Base-by-base conservation (phyloP, 164 flowering plant species). In the Dillenia suffruticosa region DNA sequence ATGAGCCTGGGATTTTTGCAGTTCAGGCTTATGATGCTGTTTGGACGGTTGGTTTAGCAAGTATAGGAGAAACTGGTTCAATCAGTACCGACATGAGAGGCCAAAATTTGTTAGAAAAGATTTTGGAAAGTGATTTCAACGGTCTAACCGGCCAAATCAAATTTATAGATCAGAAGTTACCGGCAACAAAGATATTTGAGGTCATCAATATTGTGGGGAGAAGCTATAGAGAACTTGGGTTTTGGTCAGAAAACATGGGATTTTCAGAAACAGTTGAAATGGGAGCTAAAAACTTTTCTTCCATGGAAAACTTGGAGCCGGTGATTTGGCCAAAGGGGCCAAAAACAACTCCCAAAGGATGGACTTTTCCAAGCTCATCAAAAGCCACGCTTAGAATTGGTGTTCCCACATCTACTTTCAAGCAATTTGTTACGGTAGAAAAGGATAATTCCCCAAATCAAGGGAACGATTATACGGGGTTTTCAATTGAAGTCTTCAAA, bases 91-190 rank as follows among this genome's bases (percentile, higher is more conserved):
- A 15, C 6, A 12, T 11, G 54, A 2, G 16, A 11, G 54, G 54
- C 54, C 54, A 14, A 51, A 3, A n/a, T 9, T n/a, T 51, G 16
- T n/a, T 51, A 51, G n/a, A 51, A 15, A 14, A 19, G 9, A 51
- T 51, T n/a, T 61, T 49, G 61, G 17, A 40, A 63, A 68, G 56
- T 51, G 63, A 72, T 43, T 78, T 74, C 51, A 44, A 1, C 5
- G 81, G 78, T 13, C 65, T 78, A 54, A 78, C 68, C 60, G 74
- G 81, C 0, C 19, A 67, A 46, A 61, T 78, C 43, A 49, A 54
- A n/a, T 78, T 78, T 59, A 48, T 49, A 12, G 46, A 8, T 1
- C 70, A 74, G 11, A 14, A 17, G 12, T 49, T 70, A 49, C 40
- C 49, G 0, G 13, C 46, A 0, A 7, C 10, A 56, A 54, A 56